A percentile compares a stretch with the other conserved stretches of the same genome.
phyloP scores from a whole-genome alignment of 306 rosid genomes.

The Casuarina glauca region DNA sequence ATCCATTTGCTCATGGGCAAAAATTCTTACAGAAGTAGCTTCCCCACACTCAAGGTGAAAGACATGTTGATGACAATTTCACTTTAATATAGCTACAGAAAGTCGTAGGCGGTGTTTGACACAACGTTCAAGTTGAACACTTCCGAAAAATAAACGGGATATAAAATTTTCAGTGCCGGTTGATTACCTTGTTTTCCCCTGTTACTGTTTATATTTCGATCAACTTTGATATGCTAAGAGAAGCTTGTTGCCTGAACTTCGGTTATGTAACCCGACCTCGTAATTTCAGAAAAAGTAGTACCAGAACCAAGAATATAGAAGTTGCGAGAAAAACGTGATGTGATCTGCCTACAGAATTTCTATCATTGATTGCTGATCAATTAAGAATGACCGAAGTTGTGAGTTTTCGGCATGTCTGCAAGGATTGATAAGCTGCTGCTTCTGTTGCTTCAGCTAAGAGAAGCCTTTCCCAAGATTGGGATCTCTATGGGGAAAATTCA shows the following conservation, averaged over 20 bases:
- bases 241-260: not conserved
- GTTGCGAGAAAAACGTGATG: not conserved
- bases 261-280: not conserved
- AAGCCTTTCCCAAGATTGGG: not conserved
- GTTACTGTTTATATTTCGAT: no score
- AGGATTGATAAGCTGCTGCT: conserved; percentile 24
- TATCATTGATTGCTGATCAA: conserved; percentile 11
- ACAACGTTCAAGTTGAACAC: no score
- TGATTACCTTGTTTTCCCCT: no score
- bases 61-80: no score
- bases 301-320: not conserved
- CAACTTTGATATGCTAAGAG: not conserved
- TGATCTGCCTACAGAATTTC: conserved; percentile 15
- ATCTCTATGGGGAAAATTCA: conserved; percentile 13
- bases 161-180: no score
- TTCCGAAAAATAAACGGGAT: no score
- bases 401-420: conserved; percentile 29
- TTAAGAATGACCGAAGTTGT: conserved; percentile 15
- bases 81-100: no score
- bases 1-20: no score
- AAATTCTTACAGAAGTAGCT: no score
- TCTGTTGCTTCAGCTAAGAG: conserved; percentile 16
- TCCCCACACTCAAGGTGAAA: no score
- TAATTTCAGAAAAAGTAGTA: not conserved
- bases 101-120: no score